Evolutionary conservation across 345 rosid genomes (phyloP).

Genomic region (Brassica incana): DNA sequence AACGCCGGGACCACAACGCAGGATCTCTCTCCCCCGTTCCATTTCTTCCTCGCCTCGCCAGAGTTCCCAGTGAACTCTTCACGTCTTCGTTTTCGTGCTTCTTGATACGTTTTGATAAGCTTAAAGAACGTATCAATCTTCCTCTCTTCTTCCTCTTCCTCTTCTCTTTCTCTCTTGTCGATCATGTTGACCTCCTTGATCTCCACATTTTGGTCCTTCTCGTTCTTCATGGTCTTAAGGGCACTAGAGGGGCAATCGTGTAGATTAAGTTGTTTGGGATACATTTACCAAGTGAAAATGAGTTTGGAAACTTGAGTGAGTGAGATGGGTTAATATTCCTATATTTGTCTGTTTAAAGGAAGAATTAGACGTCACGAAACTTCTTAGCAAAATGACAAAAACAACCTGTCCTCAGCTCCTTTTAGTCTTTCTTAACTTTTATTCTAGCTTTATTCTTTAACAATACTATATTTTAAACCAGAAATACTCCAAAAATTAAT

Average conservation of each 20-base stretch:
- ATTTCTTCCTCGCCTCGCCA: constrained; percentile 6
- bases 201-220: constrained; percentile 21
- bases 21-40: constrained; percentile 22
- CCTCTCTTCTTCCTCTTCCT: constrained; percentile 36
- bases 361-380: constrained; percentile 7
- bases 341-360: constrained; percentile 15
- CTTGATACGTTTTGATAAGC: constrained; percentile 34
- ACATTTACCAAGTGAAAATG: constrained; percentile 10
- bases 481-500: background rate
- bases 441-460: background rate
- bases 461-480: background rate
- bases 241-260: background rate
- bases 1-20: constrained; percentile 30
- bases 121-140: constrained; percentile 38
- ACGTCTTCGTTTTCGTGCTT: constrained; percentile 33
- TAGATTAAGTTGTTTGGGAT: constrained; percentile 5
- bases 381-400: background rate
- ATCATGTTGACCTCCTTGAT: constrained; percentile 4
- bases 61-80: constrained; percentile 16
- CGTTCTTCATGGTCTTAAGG: constrained; percentile 22
- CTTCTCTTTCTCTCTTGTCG: background rate
- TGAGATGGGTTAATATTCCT: constrained; percentile 7
- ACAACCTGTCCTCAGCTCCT: background rate
- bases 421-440: background rate
- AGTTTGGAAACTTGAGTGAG: constrained; percentile 1